Evolutionary conservation across 176 grass and related monocot genomes (phyloP).

Genomic region (Oryza australiensis): DNA sequence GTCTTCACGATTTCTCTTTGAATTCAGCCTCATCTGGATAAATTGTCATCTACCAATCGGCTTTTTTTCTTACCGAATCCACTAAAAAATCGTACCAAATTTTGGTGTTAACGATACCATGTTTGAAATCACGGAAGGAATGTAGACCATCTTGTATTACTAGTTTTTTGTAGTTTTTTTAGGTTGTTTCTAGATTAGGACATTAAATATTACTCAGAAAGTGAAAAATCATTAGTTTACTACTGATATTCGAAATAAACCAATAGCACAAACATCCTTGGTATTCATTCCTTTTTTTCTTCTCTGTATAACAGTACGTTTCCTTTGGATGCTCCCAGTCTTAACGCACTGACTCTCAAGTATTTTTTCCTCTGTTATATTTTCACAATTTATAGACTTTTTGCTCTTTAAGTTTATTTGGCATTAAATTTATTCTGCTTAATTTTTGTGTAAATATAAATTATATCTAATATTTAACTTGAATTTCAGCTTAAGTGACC

Average conservation of each 20-base stretch:
- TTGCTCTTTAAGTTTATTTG: not conserved
- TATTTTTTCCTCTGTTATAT: not conserved
- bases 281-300: not conserved
- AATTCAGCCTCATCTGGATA: too few relatives aligned
- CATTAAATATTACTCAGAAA: not conserved
- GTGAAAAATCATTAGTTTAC: not conserved
- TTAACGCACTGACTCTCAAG: not conserved
- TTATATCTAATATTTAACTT: not conserved
- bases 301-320: not conserved
- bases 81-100: too few relatives aligned
- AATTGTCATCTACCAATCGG: too few relatives aligned
- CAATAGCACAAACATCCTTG: not conserved
- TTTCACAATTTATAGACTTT: not conserved
- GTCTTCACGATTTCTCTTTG: too few relatives aligned
- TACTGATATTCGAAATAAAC: not conserved
- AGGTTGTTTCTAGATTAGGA: slow-evolving; percentile 37
- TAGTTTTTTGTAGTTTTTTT: too few relatives aligned
- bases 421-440: not conserved
- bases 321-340: not conserved
- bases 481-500: slow-evolving; percentile 75
- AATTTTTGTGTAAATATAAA: not conserved
- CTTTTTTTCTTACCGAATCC: too few relatives aligned
- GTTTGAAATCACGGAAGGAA: not conserved
- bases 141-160: not conserved
- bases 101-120: too few relatives aligned